Evolutionary conservation across 106 monocot species (phyloP).

Genomic region (Acorus gramineus): DNA sequence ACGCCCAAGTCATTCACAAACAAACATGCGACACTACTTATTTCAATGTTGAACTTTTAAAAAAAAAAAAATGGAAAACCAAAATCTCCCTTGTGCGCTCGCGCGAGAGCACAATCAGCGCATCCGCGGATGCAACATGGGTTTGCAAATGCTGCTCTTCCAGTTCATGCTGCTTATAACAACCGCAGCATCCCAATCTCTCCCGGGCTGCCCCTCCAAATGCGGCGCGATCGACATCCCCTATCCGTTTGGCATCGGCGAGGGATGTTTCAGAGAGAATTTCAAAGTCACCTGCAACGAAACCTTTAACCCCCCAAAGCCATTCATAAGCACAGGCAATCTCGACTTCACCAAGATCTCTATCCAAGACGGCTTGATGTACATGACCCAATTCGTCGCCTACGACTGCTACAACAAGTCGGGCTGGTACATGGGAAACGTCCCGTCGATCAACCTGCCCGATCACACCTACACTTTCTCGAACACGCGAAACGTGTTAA

Average conservation of each 20-base stretch:
- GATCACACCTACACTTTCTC: neutral
- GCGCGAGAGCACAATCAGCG: too few relatives aligned
- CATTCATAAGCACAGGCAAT: neutral
- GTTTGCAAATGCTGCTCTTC: neutral
- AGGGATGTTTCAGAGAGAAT: neutral
- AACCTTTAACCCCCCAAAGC: neutral
- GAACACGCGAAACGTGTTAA: neutral
- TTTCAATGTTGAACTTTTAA: too few relatives aligned
- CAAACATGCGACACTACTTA: too few relatives aligned
- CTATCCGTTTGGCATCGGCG: slow-evolving; percentile 6
- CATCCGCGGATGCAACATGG: too few relatives aligned
- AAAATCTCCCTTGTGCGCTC: too few relatives aligned
- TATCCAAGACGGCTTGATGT: too few relatives aligned
- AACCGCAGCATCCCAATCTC: neutral
- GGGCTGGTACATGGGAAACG: too few relatives aligned
- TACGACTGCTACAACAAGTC: neutral
- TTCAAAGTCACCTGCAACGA: neutral
- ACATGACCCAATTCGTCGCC: neutral
- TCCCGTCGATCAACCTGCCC: too few relatives aligned
- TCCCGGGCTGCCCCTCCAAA: neutral
- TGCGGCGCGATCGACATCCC: neutral
- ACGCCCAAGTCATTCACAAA: too few relatives aligned
- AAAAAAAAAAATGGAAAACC: too few relatives aligned
- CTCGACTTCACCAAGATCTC: neutral
- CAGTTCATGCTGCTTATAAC: neutral